These are phyloP conservation scores for Nakaseomyces glabratus DNA, from an alignment of 1,139 yeast species.

Conservation along the genomic window DNA sequence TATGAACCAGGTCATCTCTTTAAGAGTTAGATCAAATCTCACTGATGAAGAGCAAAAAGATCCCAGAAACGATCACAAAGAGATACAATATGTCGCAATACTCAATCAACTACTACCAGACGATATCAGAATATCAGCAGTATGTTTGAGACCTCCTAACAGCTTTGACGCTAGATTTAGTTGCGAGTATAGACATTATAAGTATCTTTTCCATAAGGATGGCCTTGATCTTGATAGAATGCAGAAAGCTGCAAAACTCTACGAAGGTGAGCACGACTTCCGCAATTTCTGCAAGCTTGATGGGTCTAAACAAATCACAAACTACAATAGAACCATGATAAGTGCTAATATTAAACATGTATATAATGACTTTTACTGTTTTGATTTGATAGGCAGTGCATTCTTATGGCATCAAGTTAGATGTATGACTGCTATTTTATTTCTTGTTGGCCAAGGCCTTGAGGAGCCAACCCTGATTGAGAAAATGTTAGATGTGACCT, in stretches of 20 bases:
- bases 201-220: constrained; percentile 56
- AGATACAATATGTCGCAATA: constrained; percentile 67
- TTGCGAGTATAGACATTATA: constrained; percentile 74
- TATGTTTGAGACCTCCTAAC: constrained; percentile 73
- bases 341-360: constrained; percentile 43
- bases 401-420: constrained; percentile 98
- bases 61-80: constrained; percentile 49
- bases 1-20: constrained; percentile 84
- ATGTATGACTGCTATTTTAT: constrained; percentile 80
- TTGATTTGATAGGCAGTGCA: constrained; percentile 81
- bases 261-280: constrained; percentile 77
- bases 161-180: constrained; percentile 90
- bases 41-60: constrained; percentile 48
- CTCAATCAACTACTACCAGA: constrained; percentile 70
- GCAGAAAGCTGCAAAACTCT: constrained; percentile 58
- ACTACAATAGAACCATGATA: constrained; percentile 52
- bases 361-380: constrained; percentile 44
- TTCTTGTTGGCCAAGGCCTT: constrained; percentile 68
- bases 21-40: constrained; percentile 63
- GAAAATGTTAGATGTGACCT: constrained; percentile 49
- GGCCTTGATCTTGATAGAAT: constrained; percentile 56
- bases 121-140: constrained; percentile 74
- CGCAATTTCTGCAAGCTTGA: constrained; percentile 91
- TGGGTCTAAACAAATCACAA: constrained; percentile 84
- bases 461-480: constrained; percentile 54